phyloP scores from a whole-genome alignment of 495 filamentous ascomycete species.

The Penicillium maclennaniae region DNA sequence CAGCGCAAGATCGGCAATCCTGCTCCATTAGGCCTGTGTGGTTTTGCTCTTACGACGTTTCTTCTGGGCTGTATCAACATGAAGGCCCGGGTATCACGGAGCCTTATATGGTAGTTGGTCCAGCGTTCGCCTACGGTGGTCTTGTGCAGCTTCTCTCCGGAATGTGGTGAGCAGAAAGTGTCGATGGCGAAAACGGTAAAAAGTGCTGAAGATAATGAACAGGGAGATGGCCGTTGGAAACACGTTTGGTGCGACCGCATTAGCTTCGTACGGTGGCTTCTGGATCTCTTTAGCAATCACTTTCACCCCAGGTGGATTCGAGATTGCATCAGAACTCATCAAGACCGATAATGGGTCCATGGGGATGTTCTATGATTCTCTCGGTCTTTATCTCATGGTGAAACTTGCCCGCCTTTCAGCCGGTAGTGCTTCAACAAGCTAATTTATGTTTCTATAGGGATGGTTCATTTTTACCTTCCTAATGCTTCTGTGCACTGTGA shows the following conservation, averaged over 20 bases:
- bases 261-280: conserved; percentile 92
- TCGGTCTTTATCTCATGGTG: conserved; percentile 76
- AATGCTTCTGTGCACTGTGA: conserved; percentile 74
- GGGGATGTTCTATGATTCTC: conserved; percentile 55
- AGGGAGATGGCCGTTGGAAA: conserved; percentile 96
- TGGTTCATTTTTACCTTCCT: conserved; percentile 93
- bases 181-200: neutral
- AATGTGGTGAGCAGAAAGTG: conserved; percentile 72
- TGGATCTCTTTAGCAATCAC: conserved; percentile 85
- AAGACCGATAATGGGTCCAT: conserved; percentile 40
- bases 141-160: conserved; percentile 81
- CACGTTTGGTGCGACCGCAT: conserved; percentile 91
- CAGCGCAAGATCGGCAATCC: conserved; percentile 74
- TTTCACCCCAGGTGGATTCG: conserved; percentile 69
- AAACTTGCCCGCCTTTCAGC: conserved; percentile 10
- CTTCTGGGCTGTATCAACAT: conserved; percentile 78
- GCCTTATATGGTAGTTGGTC: conserved; percentile 60
- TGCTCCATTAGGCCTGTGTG: conserved; percentile 71
- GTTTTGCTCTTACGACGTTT: conserved; percentile 86
- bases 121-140: conserved; percentile 69
- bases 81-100: conserved; percentile 49
- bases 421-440: no score
- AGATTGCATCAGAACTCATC: conserved; percentile 43
- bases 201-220: neutral
- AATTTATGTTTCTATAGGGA: conserved; percentile 37